Percentiles rank a stretch among this genome's conserved stretches.
Conservation (phyloP, 768 basidiomycete genomes). For the Butyriboletus loyo region DNA sequence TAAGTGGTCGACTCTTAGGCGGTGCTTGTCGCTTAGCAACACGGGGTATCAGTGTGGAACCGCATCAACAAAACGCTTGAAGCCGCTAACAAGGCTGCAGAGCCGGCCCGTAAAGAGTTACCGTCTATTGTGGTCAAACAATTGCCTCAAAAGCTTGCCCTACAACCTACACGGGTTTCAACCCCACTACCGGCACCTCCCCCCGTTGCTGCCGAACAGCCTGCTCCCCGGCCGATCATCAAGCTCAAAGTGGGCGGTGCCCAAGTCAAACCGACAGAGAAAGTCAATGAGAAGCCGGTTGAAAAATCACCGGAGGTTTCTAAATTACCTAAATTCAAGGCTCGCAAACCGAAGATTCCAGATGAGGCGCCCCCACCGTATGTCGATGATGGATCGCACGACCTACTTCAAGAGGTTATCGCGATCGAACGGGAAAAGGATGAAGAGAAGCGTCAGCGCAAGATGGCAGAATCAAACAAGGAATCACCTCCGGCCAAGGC, state of each 20-base stretch:
- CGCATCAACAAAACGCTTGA: slow-evolving; percentile 83
- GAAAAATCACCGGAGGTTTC: slow-evolving; percentile 33
- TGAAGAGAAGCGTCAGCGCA: slow-evolving; percentile 49
- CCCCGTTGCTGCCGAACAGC: slow-evolving; percentile 23
- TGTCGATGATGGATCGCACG: slow-evolving; percentile 78
- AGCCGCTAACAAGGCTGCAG: slow-evolving; percentile 49
- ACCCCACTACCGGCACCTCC: slow-evolving; percentile 15
- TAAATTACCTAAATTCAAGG: slow-evolving; percentile 38
- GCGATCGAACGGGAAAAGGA: slow-evolving; percentile 72
- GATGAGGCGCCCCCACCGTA: slow-evolving; percentile 60
- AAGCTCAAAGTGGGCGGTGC: slow-evolving; percentile 62
- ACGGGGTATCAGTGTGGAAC: slow-evolving; percentile 64
- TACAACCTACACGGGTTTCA: slow-evolving; percentile 9
- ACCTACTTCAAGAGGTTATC: slow-evolving; percentile 76
- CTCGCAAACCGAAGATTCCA: slow-evolving; percentile 42
- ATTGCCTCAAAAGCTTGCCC: slow-evolving; percentile 16
- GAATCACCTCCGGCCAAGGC: slow-evolving; percentile 38
- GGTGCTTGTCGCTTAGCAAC: slow-evolving; percentile 6
- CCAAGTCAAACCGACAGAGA: slow-evolving; percentile 35
- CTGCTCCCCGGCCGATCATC: slow-evolving; percentile 53
- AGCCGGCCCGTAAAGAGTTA: slow-evolving; percentile 21
- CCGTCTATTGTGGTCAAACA: slow-evolving; percentile 26
- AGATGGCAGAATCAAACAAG: slow-evolving; percentile 38
- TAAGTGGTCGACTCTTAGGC: slow-evolving; percentile 38
- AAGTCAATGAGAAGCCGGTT: slow-evolving; percentile 26